A percentile compares a stretch with the other conserved stretches of the same genome.
Evolutionary conservation across 2,329 filamentous ascomycete genomes (phyloP).

Genomic region (Hortaea sp.): DNA sequence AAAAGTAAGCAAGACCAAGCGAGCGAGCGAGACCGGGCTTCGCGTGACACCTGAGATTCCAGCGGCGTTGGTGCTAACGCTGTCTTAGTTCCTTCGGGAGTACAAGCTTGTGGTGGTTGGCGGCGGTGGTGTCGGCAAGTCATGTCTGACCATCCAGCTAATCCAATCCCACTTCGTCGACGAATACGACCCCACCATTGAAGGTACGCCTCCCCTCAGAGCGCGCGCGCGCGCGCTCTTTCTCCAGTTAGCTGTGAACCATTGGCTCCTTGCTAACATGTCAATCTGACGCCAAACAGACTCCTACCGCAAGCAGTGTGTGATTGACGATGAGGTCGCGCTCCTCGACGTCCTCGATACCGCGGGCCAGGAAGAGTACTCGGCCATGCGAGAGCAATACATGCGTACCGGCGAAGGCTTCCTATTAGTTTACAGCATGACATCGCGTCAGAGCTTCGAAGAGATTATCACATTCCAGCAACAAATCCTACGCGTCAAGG

Average conservation of each 20-base stretch:
- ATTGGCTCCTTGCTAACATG: neutral
- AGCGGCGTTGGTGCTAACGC: constrained; percentile 6
- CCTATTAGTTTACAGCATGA: constrained; percentile 96
- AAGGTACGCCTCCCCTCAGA: constrained; percentile 53
- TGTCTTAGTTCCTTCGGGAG: constrained; percentile 40
- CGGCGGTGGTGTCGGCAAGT: constrained; percentile 97
- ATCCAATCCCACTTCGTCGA: constrained; percentile 88
- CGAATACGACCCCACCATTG: constrained; percentile 98
- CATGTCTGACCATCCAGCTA: constrained; percentile 90
- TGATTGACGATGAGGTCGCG: constrained; percentile 96
- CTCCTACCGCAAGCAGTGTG: constrained; percentile 99
- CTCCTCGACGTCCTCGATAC: constrained; percentile 97
- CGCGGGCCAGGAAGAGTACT: constrained; percentile 97
- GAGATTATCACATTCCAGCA: constrained; percentile 98
- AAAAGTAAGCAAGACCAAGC: constrained; percentile 14
- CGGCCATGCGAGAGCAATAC: constrained; percentile 98
- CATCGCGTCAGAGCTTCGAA: constrained; percentile 91
- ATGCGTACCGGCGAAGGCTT: constrained; percentile 99
- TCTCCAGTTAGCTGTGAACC: neutral
- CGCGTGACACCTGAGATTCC: constrained; percentile 4
- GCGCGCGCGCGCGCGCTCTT: neutral
- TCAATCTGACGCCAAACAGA: constrained; percentile 47
- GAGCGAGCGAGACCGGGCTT: constrained; percentile 4
- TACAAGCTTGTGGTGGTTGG: constrained; percentile 77
- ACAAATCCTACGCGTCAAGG: constrained; percentile 96